phyloP scores from a whole-genome alignment of 2,329 filamentous ascomycete genomes.

The Fusarium sambucinum region DNA sequence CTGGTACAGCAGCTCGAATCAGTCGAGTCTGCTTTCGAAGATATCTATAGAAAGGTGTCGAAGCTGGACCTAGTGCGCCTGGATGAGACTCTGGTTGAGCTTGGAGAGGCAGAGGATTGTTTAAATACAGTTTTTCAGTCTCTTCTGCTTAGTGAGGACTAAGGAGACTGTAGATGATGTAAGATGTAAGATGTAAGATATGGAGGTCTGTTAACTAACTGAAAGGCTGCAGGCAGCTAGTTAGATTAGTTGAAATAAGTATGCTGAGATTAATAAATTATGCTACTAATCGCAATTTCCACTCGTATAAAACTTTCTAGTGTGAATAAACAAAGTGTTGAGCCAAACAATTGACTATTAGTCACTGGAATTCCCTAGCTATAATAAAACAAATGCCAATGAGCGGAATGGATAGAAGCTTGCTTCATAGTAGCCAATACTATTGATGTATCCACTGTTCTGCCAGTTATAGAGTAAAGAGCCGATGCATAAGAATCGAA shows the following conservation, averaged over 20 bases:
- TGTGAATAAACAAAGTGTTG: background rate
- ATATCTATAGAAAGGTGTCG: background rate
- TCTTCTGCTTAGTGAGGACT: background rate
- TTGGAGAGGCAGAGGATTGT: background rate
- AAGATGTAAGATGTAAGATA: background rate
- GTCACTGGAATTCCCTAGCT: no score
- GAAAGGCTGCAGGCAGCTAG: background rate
- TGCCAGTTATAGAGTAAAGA: no score
- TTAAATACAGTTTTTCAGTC: background rate
- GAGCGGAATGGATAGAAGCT: no score
- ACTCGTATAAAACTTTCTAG: accelerated
- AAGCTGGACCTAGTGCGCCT: background rate
- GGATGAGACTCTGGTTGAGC: background rate
- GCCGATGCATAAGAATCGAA: no score
- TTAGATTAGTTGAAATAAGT: background rate
- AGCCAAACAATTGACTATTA: no score
- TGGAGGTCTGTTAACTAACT: accelerated
- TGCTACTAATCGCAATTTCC: background rate
- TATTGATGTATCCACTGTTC: no score
- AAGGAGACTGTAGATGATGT: background rate
- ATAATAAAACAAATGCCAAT: no score
- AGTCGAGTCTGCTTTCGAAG: background rate
- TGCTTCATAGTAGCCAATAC: no score
- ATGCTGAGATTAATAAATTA: background rate
- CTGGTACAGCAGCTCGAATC: background rate